Evolutionary conservation across 1,139 yeast species (phyloP), one percentile per base, ranked within the genome.

Genomic region (Blastobotrys serpentis): DNA sequence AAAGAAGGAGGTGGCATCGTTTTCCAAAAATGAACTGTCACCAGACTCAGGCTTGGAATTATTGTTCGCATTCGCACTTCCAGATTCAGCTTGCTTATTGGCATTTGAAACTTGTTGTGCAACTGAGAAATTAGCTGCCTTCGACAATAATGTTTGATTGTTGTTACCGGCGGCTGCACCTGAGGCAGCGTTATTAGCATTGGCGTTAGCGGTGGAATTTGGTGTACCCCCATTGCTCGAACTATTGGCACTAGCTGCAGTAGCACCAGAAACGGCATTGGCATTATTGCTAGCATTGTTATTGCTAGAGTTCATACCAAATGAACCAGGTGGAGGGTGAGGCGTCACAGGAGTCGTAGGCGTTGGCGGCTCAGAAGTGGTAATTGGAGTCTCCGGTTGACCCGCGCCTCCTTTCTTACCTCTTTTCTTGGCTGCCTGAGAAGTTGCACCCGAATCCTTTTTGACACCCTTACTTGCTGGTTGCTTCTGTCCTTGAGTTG

Each of bases 401-500:
- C 21, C 37, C 37, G 37, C 58, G 53, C 50, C 55, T 56, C 45
- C 67, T 60, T 73, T 69, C 46, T 73, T 75, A 40, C 64, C 65
- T 44, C 63, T 62, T 53, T 61, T 59, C 51, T 60, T 55, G 46
- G 56, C 52, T 6, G 59, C 69, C 48, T 19, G 23, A 17, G 26
- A 13, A 17, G 40, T 40, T 14, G 69, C 62, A 39, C 65, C 66
- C 43, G 69, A 67, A 43, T 56, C 59, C 49, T 57, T 62, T 46
- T 54, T 52, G 32, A 51, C 56, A 8, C 37, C 37, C 44, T 56
- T 66, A 29, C n/a, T 29, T 32, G 62, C 62, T 46, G 74, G 49
- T 37, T 51, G 74, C 56, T 42, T 69, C 61, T 46, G 54, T 48
- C 76, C 69, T 73, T 79, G 76, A 42, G 69, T 66, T 2, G 75